Evolutionary conservation across 495 filamentous ascomycete species (phyloP).

Genomic region (Lichenothelia convexa): DNA sequence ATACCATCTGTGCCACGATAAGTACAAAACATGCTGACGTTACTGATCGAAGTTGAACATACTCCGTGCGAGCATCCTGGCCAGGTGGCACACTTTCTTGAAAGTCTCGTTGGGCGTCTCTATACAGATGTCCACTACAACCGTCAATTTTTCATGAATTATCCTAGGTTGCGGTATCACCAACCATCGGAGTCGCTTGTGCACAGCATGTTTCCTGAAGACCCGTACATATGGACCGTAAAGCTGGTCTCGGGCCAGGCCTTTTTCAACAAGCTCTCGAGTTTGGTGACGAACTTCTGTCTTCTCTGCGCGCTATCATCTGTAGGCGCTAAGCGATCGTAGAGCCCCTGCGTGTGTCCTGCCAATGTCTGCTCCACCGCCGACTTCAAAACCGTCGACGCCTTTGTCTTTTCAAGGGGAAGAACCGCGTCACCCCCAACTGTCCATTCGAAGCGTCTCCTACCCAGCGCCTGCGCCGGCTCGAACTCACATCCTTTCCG

Average conservation of each 20-base stretch:
- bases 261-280: constrained; percentile 69
- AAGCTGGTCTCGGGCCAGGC: constrained; percentile 87
- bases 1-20: constrained; percentile 55
- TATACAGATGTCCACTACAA: constrained; percentile 86
- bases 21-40: constrained; percentile 1
- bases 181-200: constrained; percentile 93
- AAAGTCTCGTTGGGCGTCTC: constrained; percentile 71
- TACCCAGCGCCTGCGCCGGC: constrained; percentile 53
- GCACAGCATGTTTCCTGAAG: constrained; percentile 85
- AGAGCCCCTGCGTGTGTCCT: constrained; percentile 65
- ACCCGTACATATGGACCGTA: constrained; percentile 84
- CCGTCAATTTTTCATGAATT: not conserved
- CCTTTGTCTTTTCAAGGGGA: constrained; percentile 33
- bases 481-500: constrained; percentile 73
- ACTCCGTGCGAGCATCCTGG: constrained; percentile 70
- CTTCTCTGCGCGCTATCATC: constrained; percentile 59
- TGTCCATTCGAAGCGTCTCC: too few species aligned
- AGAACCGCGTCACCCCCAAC: constrained; percentile 11
- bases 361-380: constrained; percentile 64
- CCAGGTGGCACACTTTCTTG: constrained; percentile 74
- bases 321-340: constrained; percentile 68
- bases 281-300: constrained; percentile 57
- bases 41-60: constrained; percentile 19
- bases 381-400: constrained; percentile 47
- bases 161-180: constrained; percentile 16